Conservation (phyloP, 495 filamentous ascomycete genomes). For the Xylaria cubensis region DNA sequence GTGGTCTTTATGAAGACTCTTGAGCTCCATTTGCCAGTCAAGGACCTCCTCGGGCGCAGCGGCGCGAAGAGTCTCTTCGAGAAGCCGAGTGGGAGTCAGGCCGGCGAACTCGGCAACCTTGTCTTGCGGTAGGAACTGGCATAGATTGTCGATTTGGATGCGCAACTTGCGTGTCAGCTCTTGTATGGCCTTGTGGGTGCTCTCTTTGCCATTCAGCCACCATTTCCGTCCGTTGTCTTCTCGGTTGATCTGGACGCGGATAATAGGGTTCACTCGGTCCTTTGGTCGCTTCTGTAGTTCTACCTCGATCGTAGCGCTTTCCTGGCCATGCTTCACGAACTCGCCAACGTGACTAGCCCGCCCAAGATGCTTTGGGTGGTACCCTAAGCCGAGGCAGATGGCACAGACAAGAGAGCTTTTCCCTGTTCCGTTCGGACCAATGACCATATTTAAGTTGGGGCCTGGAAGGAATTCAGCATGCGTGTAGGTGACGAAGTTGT, state of each 20-base stretch:
- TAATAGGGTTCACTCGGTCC: slow-evolving; percentile 67
- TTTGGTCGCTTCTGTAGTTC: slow-evolving; percentile 70
- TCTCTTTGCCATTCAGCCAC: slow-evolving; percentile 68
- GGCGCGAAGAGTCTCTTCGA: slow-evolving; percentile 84
- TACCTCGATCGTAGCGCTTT: slow-evolving; percentile 83
- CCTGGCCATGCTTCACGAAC: slow-evolving; percentile 89
- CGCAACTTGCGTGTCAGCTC: slow-evolving; percentile 69
- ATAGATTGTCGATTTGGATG: slow-evolving; percentile 97
- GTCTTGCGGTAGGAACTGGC: slow-evolving; percentile 97
- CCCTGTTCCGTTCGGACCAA: slow-evolving; percentile 96
- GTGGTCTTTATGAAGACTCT: slow-evolving; percentile 70
- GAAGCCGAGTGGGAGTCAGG: slow-evolving; percentile 81
- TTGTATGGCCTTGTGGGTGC: slow-evolving; percentile 64
- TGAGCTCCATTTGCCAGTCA: slow-evolving; percentile 77
- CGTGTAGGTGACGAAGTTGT: slow-evolving; percentile 96
- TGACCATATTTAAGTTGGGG: slow-evolving; percentile 97
- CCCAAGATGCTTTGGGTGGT: slow-evolving; percentile 80
- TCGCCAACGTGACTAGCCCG: slow-evolving; percentile 84
- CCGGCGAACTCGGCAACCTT: slow-evolving; percentile 93
- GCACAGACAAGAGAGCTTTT: slow-evolving; percentile 98
- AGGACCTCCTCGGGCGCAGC: slow-evolving; percentile 82
- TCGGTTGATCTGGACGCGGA: slow-evolving; percentile 75
- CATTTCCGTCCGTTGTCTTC: slow-evolving; percentile 82
- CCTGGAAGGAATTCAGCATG: slow-evolving; percentile 88
- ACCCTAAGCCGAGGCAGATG: slow-evolving; percentile 92